These are phyloP conservation scores for Tuber indicum DNA, from an alignment of 495 filamentous ascomycete species.

Conservation along the genomic window DNA sequence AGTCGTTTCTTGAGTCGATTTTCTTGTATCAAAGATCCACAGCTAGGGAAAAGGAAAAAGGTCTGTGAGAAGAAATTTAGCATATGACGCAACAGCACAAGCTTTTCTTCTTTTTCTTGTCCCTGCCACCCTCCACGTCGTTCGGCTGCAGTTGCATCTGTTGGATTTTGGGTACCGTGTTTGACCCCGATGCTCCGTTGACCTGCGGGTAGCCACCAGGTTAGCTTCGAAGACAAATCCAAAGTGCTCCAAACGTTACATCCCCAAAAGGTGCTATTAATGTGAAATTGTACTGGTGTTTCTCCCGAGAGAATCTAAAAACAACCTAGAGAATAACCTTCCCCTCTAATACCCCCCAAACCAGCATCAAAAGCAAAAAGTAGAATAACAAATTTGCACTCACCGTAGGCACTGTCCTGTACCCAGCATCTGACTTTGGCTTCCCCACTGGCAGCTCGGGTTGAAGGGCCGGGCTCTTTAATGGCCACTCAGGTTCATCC, in stretches of 20 bases:
- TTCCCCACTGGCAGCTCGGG: constrained; percentile 11
- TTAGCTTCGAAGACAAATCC: background rate
- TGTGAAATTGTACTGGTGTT: constrained; percentile 13
- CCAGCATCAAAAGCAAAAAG: constrained; percentile 9
- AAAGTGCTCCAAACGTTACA: constrained; percentile 5
- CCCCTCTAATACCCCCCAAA: constrained; percentile 2
- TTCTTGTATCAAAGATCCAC: constrained; percentile 18
- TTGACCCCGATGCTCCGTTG: constrained; percentile 23
- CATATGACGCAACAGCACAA: constrained; percentile 35
- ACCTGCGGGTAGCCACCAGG: constrained; percentile 17
- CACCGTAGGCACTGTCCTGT: constrained; percentile 37
- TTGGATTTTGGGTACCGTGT: constrained; percentile 6
- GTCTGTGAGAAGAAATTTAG: constrained; percentile 12
- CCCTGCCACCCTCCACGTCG: constrained; percentile 16
- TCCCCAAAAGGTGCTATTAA: background rate
- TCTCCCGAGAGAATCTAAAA: background rate
- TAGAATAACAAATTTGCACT: constrained; percentile 16
- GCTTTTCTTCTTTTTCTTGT: constrained; percentile 31
- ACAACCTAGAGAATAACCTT: background rate
- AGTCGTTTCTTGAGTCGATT: constrained; percentile 1
- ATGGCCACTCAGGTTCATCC: constrained; percentile 27
- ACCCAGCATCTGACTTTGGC: constrained; percentile 31
- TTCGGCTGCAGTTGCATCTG: constrained; percentile 12
- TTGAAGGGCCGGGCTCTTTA: constrained; percentile 26
- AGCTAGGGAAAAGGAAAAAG: background rate